These are phyloP conservation scores for Dendryphion nanum DNA, from an alignment of 2,329 filamentous ascomycete genomes.

Conservation along the genomic window DNA sequence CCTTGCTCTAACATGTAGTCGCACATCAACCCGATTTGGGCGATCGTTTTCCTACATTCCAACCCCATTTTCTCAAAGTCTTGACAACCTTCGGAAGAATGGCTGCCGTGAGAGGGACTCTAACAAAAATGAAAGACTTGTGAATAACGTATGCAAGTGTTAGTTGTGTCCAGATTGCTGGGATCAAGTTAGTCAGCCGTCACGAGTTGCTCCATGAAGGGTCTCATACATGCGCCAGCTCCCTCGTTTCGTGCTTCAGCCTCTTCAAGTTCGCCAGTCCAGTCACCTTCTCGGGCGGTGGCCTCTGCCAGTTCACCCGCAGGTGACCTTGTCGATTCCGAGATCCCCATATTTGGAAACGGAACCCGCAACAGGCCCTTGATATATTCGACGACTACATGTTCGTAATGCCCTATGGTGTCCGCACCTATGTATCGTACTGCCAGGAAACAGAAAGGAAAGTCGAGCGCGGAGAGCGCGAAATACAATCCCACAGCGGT, in stretches of 20 bases:
- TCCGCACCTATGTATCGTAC: constrained; percentile 83
- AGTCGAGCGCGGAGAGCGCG: constrained; percentile 77
- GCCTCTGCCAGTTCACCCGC: constrained; percentile 34
- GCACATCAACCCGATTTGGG: constrained; percentile 27
- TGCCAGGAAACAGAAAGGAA: constrained; percentile 90
- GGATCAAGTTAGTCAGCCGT: background rate
- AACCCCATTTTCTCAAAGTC: constrained; percentile 82
- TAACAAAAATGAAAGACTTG: constrained; percentile 94
- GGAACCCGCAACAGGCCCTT: constrained; percentile 60
- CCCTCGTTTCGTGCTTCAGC: constrained; percentile 60
- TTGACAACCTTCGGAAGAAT: constrained; percentile 95
- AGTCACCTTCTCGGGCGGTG: constrained; percentile 27
- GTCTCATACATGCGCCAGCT: constrained; percentile 67
- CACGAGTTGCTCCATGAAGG: background rate
- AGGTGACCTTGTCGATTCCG: constrained; percentile 45
- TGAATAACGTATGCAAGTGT: constrained; percentile 95
- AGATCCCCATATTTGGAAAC: constrained; percentile 56
- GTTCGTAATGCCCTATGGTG: constrained; percentile 72
- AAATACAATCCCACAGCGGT: constrained; percentile 89
- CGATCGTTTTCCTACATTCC: constrained; percentile 83
- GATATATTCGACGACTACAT: constrained; percentile 62
- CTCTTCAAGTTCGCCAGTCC: constrained; percentile 55
- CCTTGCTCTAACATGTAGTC: too few species aligned
- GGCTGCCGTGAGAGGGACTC: constrained; percentile 89
- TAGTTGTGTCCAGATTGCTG: constrained; percentile 77